Conservation (phyloP, 148 eudicot genomes). For the Chenopodium formosanum region DNA sequence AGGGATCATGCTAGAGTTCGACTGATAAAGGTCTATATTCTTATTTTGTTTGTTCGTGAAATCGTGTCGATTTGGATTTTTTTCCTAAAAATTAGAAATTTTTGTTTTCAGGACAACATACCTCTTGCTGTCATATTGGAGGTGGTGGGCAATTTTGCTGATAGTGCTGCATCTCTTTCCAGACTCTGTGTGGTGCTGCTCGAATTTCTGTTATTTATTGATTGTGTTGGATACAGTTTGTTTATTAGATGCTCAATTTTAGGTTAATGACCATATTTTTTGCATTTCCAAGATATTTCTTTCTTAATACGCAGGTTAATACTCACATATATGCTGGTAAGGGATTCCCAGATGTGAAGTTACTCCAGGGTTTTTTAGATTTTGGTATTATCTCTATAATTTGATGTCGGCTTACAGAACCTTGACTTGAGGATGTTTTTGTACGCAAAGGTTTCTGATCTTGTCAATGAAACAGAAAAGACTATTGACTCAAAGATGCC, state of each 20-base stretch:
- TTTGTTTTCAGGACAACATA: conserved; percentile 54
- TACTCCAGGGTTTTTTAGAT: conserved; percentile 53
- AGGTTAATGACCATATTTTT: neutral
- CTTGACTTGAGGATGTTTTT: conserved; percentile 20
- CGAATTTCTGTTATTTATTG: conserved; percentile 34
- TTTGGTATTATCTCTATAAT: neutral
- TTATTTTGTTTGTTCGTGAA: neutral
- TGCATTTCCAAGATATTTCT: conserved; percentile 1
- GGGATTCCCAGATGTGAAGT: conserved; percentile 64
- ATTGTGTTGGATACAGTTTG: neutral
- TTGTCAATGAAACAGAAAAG: conserved; percentile 75
- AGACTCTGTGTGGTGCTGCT: conserved; percentile 33
- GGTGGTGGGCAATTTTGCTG: conserved; percentile 52
- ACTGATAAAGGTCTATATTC: conserved; percentile 22
- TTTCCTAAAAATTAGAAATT: neutral
- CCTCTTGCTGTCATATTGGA: conserved; percentile 69
- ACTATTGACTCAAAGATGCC: conserved; percentile 64
- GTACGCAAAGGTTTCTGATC: conserved; percentile 33
- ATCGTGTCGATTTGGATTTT: neutral
- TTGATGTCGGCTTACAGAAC: neutral
- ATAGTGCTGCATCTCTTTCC: conserved; percentile 14
- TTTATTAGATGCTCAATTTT: neutral
- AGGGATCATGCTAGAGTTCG: conserved; percentile 30
- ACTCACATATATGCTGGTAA: conserved; percentile 69
- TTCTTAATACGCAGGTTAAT: conserved; percentile 54